These are phyloP conservation scores for Helichrysum umbraculigerum DNA, from an alignment of 129 eudicot species.

Conservation along the genomic window DNA sequence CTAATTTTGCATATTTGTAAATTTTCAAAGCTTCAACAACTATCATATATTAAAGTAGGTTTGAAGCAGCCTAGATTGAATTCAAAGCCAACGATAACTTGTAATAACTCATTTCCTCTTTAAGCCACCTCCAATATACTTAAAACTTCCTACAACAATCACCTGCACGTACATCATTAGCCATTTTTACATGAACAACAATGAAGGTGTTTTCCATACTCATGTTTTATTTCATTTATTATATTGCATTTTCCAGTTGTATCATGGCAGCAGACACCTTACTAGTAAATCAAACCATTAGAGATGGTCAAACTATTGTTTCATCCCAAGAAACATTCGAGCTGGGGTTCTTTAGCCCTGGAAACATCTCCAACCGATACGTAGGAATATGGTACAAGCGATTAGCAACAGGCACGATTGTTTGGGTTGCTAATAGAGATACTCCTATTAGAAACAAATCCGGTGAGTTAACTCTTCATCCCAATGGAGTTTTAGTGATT, in stretches of 20 bases:
- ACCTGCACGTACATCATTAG: no score
- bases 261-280: background rate
- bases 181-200: no score
- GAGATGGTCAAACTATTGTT: background rate
- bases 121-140: no score
- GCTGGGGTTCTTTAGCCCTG: background rate
- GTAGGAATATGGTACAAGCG: conserved; percentile 34
- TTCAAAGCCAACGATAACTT: no score
- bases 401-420: background rate
- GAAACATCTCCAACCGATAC: conserved; percentile 8
- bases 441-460: conserved; percentile 3
- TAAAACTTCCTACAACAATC: no score
- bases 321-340: background rate
- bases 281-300: background rate
- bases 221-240: background rate
- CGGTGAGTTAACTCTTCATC: background rate
- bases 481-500: background rate
- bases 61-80: no score
- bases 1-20: no score
- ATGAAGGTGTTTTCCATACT: no score
- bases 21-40: no score
- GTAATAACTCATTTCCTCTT: no score
- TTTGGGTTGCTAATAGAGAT: conserved; percentile 38
- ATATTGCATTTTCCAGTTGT: background rate
- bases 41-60: no score